A percentile compares a stretch with the other conserved stretches of the same genome.
These are phyloP conservation scores for Kockovaella imperatae DNA, from an alignment of 768 basidiomycete species.

Conservation along the genomic window DNA sequence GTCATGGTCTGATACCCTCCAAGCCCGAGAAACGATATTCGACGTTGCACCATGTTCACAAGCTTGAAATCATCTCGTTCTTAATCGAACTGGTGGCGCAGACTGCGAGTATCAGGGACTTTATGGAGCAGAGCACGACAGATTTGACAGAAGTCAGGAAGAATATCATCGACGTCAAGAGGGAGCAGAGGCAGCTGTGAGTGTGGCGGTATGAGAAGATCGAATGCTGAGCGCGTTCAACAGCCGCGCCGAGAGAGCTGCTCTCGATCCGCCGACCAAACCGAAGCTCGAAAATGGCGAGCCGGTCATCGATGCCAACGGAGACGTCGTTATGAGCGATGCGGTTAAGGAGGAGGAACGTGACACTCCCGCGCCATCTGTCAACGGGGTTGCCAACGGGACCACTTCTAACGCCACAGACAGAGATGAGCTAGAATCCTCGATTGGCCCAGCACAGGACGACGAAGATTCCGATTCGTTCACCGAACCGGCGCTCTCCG, in stretches of 20 bases:
- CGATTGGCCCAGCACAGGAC: conserved; percentile 6
- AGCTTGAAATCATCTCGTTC: conserved; percentile 76
- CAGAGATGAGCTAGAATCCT: conserved; percentile 29
- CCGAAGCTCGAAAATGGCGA: conserved; percentile 11
- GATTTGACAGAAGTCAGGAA: conserved; percentile 86
- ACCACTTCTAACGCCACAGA: conserved; percentile 13
- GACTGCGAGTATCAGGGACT: conserved; percentile 75
- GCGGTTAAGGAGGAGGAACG: conserved; percentile 16
- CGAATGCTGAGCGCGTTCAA: conserved; percentile 1
- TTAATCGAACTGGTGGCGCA: conserved; percentile 84
- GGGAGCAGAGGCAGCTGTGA: conserved; percentile 78
- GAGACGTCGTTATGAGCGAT: conserved; percentile 31
- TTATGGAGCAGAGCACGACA: conserved; percentile 85
- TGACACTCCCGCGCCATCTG: conserved; percentile 12
- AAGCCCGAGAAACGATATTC: conserved; percentile 62
- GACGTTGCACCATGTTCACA: conserved; percentile 63
- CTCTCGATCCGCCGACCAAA: conserved; percentile 32
- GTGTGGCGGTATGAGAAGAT: conserved; percentile 41
- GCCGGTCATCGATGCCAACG: conserved; percentile 15
- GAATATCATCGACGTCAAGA: conserved; percentile 90
- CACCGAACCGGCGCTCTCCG: conserved; percentile 40
- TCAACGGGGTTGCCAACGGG: conserved; percentile 12
- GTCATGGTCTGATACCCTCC: conserved; percentile 25
- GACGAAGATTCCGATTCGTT: conserved; percentile 47
- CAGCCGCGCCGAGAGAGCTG: conserved; percentile 41